phyloP scores from a whole-genome alignment of 257 asterid genomes.

The Ballota nigra region DNA sequence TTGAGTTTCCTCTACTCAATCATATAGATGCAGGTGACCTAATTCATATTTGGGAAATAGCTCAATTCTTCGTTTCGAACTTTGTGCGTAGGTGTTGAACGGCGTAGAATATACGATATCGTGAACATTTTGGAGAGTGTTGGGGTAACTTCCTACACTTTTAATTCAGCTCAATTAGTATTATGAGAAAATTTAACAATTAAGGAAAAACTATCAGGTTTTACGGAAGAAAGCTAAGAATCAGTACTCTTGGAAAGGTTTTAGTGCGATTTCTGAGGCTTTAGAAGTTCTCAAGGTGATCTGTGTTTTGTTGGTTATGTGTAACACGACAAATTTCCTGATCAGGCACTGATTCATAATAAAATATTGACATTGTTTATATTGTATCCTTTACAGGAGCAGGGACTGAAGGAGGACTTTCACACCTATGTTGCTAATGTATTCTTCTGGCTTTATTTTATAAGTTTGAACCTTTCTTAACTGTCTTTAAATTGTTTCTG shows the following conservation, averaged over 20 bases:
- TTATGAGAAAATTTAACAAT: not conserved
- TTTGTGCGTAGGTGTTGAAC: conserved; percentile 52
- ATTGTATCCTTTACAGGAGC: conserved; percentile 38
- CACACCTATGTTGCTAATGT: conserved; percentile 41
- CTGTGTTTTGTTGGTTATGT: conserved; percentile 9
- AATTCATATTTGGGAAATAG: not conserved
- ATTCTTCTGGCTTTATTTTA: conserved; percentile 12
- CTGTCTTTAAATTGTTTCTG: not conserved
- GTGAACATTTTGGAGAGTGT: conserved; percentile 63
- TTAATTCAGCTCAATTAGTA: not conserved
- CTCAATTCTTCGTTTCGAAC: not conserved
- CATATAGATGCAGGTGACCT: not conserved
- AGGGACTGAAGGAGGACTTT: conserved; percentile 48
- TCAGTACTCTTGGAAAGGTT: conserved; percentile 57
- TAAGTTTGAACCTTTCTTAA: conserved; percentile 1
- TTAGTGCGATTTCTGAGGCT: conserved; percentile 38
- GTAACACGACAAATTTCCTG: not conserved
- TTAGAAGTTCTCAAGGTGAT: conserved; percentile 47
- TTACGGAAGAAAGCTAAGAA: conserved; percentile 42
- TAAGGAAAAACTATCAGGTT: conserved; percentile 30
- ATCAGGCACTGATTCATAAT: not conserved
- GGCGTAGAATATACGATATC: conserved; percentile 62
- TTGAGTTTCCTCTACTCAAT: not conserved
- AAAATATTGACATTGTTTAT: conserved; percentile 6
- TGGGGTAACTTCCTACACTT: conserved; percentile 40